Evolutionary conservation across 306 rosid genomes (phyloP).

Genomic region (Malus orientalis): DNA sequence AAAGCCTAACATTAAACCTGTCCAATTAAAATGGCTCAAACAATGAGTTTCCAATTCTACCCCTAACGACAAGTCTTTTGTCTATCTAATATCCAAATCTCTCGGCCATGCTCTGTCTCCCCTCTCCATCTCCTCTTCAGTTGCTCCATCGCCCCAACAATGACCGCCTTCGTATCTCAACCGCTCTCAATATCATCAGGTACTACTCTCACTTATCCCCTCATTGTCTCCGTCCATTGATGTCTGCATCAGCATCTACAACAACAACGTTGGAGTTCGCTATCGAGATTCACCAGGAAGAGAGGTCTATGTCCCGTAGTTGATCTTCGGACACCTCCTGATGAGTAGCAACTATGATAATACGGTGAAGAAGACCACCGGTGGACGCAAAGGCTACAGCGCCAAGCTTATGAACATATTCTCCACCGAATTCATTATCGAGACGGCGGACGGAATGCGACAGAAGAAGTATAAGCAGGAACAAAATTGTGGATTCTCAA

Average conservation of each 20-base stretch:
- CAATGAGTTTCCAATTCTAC: no score
- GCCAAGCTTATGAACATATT: constrained; percentile 90
- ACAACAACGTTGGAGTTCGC: constrained; percentile 84
- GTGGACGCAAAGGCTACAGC: constrained; percentile 89
- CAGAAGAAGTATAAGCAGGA: constrained; percentile 90
- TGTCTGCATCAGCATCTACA: constrained; percentile 41
- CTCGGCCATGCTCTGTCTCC: no score
- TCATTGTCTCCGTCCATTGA: constrained; percentile 57
- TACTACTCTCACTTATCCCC: no score
- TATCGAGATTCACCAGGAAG: constrained; percentile 85
- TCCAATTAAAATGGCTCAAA: no score
- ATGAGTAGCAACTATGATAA: constrained; percentile 90
- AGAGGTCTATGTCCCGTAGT: constrained; percentile 81
- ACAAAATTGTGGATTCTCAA: no score
- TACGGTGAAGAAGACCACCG: constrained; percentile 72
- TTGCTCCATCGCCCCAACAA: no score
- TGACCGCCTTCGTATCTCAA: no score
- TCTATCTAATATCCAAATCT: no score
- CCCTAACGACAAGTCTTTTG: no score
- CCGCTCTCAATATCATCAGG: no score
- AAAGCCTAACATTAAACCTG: no score
- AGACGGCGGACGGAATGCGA: constrained; percentile 82
- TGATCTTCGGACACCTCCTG: constrained; percentile 79
- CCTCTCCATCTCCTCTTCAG: no score
- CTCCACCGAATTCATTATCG: constrained; percentile 73